A percentile compares a stretch with the other conserved stretches of the same genome.
phyloP scores from a whole-genome alignment of 2,329 filamentous ascomycete species.

The Elsinoe fawcettii region DNA sequence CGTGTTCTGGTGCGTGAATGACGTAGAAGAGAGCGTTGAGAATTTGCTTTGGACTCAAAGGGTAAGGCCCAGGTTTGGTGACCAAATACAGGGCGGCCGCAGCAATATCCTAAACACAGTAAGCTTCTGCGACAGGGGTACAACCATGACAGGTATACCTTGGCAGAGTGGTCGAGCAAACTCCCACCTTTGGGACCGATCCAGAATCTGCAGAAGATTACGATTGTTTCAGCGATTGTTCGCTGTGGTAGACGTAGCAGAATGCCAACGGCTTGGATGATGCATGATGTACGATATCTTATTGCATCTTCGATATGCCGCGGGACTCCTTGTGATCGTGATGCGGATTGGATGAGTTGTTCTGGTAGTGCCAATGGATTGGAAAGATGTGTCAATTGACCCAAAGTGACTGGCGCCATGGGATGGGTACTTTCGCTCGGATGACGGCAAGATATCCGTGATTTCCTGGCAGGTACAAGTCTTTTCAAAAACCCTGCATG shows the following conservation, averaged over 20 bases:
- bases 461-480: background rate
- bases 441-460: background rate
- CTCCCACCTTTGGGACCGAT: conserved; percentile 49
- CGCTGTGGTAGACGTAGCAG: conserved; percentile 79
- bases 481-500: background rate
- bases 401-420: conserved; percentile 25
- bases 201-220: conserved; percentile 77
- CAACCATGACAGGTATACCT: conserved; percentile 32
- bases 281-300: conserved; percentile 61
- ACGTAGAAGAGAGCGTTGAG: conserved; percentile 63
- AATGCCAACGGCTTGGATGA: conserved; percentile 71
- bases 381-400: conserved; percentile 42
- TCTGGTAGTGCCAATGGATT: conserved; percentile 66
- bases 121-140: conserved; percentile 15
- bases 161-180: conserved; percentile 43
- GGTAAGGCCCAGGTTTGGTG: conserved; percentile 71
- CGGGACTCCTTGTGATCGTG: conserved; percentile 52
- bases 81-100: conserved; percentile 73
- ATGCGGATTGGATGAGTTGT: conserved; percentile 55
- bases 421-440: background rate
- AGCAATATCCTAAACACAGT: conserved; percentile 58
- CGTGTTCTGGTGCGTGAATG: conserved; percentile 5
- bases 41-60: conserved; percentile 69
- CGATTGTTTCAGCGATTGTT: conserved; percentile 74
- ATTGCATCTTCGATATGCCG: conserved; percentile 63